Evolutionary conservation across 768 basidiomycete genomes (phyloP).

Genomic region (Strobilomyces dryophilus): DNA sequence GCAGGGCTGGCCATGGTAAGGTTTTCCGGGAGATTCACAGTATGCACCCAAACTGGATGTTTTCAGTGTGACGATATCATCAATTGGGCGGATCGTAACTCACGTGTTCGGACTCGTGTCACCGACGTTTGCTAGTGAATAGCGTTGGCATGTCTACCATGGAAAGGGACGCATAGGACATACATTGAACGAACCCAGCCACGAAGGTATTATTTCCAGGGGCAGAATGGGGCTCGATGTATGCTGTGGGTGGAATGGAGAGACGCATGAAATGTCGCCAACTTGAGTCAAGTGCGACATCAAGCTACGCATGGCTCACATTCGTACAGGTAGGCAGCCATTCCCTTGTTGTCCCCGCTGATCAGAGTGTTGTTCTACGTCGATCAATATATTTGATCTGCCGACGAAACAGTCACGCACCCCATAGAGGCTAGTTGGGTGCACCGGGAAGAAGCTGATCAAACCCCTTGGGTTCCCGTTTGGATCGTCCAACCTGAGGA

Average conservation of each 20-base stretch:
- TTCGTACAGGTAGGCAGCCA: conserved; percentile 80
- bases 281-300: not conserved
- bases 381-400: not conserved
- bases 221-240: conserved; percentile 56
- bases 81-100: conserved; percentile 24
- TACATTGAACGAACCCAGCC: conserved; percentile 74
- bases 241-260: conserved; percentile 35
- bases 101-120: conserved; percentile 80
- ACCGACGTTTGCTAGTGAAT: conserved; percentile 63
- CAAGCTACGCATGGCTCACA: conserved; percentile 33
- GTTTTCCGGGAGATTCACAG: conserved; percentile 72
- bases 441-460: conserved; percentile 73
- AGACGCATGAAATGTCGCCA: not conserved
- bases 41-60: conserved; percentile 56
- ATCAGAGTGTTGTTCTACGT: conserved; percentile 76
- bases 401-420: conserved; percentile 31
- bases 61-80: not conserved
- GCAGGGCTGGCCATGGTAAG: conserved; percentile 63
- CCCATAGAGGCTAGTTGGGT: conserved; percentile 77
- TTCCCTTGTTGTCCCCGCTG: conserved; percentile 80
- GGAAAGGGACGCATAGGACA: conserved; percentile 14
- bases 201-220: conserved; percentile 71
- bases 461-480: conserved; percentile 59
- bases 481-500: conserved; percentile 60
- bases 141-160: not conserved